Evolutionary conservation across 305 asterid genomes (phyloP).

Genomic region (Rubia peregrina): DNA sequence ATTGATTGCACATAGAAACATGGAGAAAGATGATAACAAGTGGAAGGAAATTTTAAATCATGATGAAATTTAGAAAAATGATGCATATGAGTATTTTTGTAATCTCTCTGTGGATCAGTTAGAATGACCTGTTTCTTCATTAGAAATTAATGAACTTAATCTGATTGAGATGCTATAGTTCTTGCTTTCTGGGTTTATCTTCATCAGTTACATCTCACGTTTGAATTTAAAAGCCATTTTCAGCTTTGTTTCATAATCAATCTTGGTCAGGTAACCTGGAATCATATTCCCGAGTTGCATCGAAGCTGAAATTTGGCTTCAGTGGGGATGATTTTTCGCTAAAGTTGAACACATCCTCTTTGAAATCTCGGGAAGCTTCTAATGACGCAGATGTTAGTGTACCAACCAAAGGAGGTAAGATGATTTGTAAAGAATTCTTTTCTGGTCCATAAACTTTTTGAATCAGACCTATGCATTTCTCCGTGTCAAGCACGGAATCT

Average conservation of each 20-base stretch:
- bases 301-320: slow-evolving; percentile 74
- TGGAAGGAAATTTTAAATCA: background rate
- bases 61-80: background rate
- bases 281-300: slow-evolving; percentile 51
- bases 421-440: slow-evolving; percentile 1
- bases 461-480: background rate
- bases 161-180: background rate
- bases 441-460: background rate
- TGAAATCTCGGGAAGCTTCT: slow-evolving; percentile 45
- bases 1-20: background rate
- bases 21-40: background rate
- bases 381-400: slow-evolving; percentile 49
- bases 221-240: background rate
- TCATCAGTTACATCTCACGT: background rate
- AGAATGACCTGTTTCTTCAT: background rate
- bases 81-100: background rate
- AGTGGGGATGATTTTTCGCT: slow-evolving; percentile 55
- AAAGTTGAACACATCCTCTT: slow-evolving; percentile 36
- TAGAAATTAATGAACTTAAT: background rate
- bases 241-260: slow-evolving; percentile 1
- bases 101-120: background rate
- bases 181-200: background rate
- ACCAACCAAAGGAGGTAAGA: slow-evolving; percentile 55
- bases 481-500: background rate
- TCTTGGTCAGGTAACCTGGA: slow-evolving; percentile 66